These are phyloP conservation scores for Venturia asperata DNA, from an alignment of 2,329 filamentous ascomycete species.

Conservation along the genomic window DNA sequence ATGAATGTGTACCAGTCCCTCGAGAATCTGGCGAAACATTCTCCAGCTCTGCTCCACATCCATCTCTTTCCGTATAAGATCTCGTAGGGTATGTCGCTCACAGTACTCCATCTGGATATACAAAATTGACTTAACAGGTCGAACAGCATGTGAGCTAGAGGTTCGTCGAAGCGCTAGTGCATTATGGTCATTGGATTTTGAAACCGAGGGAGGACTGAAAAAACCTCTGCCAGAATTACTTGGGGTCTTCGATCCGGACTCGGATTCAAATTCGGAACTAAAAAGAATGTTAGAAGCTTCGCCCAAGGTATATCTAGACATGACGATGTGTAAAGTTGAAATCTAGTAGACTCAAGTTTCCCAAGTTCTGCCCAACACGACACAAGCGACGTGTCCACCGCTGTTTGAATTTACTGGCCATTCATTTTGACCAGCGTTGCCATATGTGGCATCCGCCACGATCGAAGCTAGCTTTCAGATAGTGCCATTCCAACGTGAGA, in stretches of 20 bases:
- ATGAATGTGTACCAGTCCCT: constrained; percentile 86
- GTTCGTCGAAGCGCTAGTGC: constrained; percentile 29
- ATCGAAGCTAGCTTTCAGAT: background rate
- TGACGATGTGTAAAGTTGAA: too few relatives aligned
- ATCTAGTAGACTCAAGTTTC: background rate
- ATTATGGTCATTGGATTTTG: constrained; percentile 32
- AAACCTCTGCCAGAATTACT: constrained; percentile 34
- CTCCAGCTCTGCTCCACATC: constrained; percentile 81
- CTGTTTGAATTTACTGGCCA: background rate
- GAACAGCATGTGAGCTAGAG: constrained; percentile 40
- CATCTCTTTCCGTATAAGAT: constrained; percentile 72
- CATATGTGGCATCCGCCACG: background rate
- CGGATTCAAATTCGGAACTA: background rate
- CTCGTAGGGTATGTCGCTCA: constrained; percentile 83
- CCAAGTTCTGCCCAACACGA: background rate
- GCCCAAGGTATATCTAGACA: too few relatives aligned
- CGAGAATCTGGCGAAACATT: constrained; percentile 81
- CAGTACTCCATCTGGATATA: constrained; percentile 99
- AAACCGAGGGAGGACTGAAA: constrained; percentile 21
- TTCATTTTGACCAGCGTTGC: background rate
- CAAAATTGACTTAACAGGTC: constrained; percentile 62
- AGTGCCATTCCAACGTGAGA: background rate
- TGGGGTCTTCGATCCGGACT: background rate
- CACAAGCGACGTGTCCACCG: background rate
- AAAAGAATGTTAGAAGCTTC: background rate